Evolutionary conservation across 306 rosid genomes (phyloP).

Genomic region (Cucumis hystrix): DNA sequence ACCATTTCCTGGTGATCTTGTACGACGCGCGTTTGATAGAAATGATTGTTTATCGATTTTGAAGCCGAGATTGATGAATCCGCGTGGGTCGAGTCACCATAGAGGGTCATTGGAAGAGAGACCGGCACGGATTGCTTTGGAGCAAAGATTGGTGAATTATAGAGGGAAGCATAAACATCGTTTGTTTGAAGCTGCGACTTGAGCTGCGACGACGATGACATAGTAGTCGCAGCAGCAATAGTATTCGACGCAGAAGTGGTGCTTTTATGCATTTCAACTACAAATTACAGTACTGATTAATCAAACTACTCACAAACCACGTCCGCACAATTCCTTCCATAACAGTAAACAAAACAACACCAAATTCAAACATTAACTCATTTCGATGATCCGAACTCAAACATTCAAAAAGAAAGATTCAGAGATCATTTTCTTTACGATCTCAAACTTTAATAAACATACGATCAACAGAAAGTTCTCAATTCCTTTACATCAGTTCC

Average conservation of each 20-base stretch:
- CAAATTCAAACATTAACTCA: background rate
- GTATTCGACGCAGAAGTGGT: conserved; percentile 23
- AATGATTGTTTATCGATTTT: conserved; percentile 1
- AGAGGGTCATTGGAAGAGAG: conserved; percentile 8
- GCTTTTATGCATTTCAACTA: conserved; percentile 38
- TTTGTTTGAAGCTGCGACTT: conserved; percentile 22
- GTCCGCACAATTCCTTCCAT: background rate
- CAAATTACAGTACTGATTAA: background rate
- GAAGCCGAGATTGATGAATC: conserved; percentile 6
- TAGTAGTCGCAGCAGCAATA: conserved; percentile 19
- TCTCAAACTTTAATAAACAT: background rate
- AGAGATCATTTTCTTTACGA: background rate
- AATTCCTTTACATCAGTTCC: background rate
- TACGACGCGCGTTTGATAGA: conserved; percentile 25
- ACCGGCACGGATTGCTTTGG: conserved; percentile 24
- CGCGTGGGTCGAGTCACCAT: conserved; percentile 7
- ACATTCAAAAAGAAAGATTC: background rate
- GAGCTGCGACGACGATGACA: conserved; percentile 10
- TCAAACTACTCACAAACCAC: background rate
- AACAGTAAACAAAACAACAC: background rate
- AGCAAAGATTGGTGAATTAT: conserved; percentile 27
- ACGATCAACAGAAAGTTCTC: background rate
- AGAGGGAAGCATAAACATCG: conserved; percentile 21
- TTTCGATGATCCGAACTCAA: background rate
- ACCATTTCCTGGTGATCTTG: conserved; percentile 88